A percentile compares a stretch with the other conserved stretches of the same genome.
Conservation (phyloP, 176 grass and related monocot species). For the Zea luxurians region DNA sequence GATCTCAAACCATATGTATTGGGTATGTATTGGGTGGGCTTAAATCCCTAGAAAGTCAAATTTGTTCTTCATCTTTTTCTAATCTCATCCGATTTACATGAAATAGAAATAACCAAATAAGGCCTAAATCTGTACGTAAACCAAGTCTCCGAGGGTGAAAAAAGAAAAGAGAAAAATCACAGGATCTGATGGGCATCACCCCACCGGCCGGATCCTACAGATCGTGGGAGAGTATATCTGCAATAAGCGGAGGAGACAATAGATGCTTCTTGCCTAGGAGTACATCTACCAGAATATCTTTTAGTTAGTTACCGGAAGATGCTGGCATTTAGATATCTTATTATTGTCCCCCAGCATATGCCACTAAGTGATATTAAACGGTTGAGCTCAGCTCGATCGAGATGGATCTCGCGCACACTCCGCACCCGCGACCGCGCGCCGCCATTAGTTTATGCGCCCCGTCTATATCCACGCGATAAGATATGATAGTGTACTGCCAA, state of each 20-base stretch:
- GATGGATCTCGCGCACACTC: conserved; percentile 30
- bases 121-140: no score
- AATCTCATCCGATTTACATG: no score
- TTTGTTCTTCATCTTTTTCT: no score
- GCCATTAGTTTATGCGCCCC: conserved; percentile 16
- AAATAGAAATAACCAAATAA: no score
- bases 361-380: conserved; percentile 17
- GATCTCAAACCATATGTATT: no score
- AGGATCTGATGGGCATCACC: conserved; percentile 33
- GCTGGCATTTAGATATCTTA: conserved; percentile 41
- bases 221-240: conserved; percentile 21
- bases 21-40: no score
- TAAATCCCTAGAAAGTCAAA: no score
- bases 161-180: neutral
- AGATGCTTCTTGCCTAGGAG: conserved; percentile 54
- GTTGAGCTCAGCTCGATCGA: conserved; percentile 18
- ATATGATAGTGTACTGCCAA: conserved; percentile 30
- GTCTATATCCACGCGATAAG: conserved; percentile 42
- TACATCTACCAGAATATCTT: conserved; percentile 36
- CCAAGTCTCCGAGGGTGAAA: no score
- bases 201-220: conserved; percentile 17
- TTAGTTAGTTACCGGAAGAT: conserved; percentile 38
- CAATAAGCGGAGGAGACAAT: conserved; percentile 18
- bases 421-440: neutral
- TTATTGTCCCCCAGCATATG: conserved; percentile 18